Conservation (phyloP, 2,329 filamentous ascomycete species). For the Myriosclerotinia scirpicola region DNA sequence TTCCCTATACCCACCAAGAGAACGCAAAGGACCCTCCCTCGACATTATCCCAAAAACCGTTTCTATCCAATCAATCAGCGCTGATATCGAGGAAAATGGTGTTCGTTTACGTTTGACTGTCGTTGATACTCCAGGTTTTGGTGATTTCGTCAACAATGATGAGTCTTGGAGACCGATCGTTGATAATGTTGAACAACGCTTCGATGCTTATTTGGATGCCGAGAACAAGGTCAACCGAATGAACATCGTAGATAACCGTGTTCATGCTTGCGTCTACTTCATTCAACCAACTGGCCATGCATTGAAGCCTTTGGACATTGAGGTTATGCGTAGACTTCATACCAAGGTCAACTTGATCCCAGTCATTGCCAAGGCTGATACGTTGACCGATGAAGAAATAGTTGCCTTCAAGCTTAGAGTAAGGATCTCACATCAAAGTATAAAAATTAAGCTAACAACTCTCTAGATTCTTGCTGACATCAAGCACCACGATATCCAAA, state of each 20-base stretch:
- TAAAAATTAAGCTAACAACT: constrained; percentile 26
- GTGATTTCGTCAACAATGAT: constrained; percentile 99
- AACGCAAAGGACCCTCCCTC: constrained; percentile 94
- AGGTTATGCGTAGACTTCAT: constrained; percentile 98
- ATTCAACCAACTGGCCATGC: constrained; percentile 99
- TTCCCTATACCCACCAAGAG: constrained; percentile 96
- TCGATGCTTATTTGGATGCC: constrained; percentile 95
- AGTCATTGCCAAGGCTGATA: constrained; percentile 98
- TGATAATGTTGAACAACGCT: constrained; percentile 99
- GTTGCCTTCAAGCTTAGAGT: constrained; percentile 93
- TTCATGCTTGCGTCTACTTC: constrained; percentile 99
- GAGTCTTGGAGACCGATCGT: constrained; percentile 99
- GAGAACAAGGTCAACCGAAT: constrained; percentile 99
- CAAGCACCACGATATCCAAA: constrained; percentile 94
- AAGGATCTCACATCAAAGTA: constrained; percentile 46
- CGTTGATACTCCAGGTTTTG: constrained; percentile 96
- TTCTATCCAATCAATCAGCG: constrained; percentile 90
- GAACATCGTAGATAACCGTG: constrained; percentile 99
- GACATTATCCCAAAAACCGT: constrained; percentile 99
- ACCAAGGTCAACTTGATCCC: constrained; percentile 99
- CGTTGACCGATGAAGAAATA: constrained; percentile 96
- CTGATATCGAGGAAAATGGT: constrained; percentile 97
- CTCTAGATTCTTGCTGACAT: constrained; percentile 93
- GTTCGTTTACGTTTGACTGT: constrained; percentile 95
- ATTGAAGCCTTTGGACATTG: constrained; percentile 96